phyloP scores from a whole-genome alignment of 805 yeast genomes.

The Yamadazyma sp. region DNA sequence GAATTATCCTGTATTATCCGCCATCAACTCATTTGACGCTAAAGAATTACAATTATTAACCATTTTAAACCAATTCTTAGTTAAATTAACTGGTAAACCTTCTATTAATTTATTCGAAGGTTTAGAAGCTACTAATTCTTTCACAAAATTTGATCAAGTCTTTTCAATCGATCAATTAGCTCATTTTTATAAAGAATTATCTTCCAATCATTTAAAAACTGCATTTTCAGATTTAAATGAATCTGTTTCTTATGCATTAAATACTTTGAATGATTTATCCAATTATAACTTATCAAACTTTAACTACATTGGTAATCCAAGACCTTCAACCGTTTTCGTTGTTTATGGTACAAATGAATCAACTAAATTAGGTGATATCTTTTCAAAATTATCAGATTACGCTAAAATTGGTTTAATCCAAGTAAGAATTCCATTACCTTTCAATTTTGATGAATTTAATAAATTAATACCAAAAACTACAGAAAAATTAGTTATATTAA shows the following conservation, averaged over 20 bases:
- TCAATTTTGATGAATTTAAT: conserved; percentile 60
- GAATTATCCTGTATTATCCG: conserved; percentile 66
- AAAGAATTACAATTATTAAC: conserved; percentile 66
- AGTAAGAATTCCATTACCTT: conserved; percentile 78
- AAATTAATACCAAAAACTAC: conserved; percentile 55
- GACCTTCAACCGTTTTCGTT: conserved; percentile 74
- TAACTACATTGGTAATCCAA: conserved; percentile 63
- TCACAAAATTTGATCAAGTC: conserved; percentile 44
- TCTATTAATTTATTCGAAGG: conserved; percentile 81
- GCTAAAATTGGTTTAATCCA: conserved; percentile 62
- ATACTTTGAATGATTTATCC: conserved; percentile 49
- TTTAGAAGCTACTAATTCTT: conserved; percentile 53
- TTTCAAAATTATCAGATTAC: conserved; percentile 29
- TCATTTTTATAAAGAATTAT: conserved; percentile 34
- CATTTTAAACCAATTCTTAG: conserved; percentile 59
- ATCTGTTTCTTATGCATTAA: conserved; percentile 45
- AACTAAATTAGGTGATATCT: conserved; percentile 46
- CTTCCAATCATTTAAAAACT: conserved; percentile 13
- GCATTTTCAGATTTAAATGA: conserved; percentile 21
- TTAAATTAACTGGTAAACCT: conserved; percentile 49
- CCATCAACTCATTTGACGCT: conserved; percentile 47
- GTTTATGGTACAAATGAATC: conserved; percentile 74
- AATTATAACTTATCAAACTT: conserved; percentile 58
- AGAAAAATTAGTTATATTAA: conserved; percentile 60
- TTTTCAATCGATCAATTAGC: conserved; percentile 43